Conservation (phyloP, 441 rosid species). For the Oxalis stricta region DNA sequence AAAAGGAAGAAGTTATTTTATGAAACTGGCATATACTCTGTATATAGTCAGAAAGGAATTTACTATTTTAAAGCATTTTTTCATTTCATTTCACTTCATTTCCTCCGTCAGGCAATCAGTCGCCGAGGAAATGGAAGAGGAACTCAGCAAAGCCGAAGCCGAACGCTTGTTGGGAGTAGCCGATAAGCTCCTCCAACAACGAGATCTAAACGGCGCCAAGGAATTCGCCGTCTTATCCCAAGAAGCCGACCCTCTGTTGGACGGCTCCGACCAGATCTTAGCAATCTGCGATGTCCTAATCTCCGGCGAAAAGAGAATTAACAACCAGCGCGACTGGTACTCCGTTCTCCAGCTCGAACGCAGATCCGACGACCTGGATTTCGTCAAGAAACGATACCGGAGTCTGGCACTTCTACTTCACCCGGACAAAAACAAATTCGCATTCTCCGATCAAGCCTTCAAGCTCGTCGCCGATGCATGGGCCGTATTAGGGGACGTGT, state of each 20-base stretch:
- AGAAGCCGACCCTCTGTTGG: slow-evolving; percentile 68
- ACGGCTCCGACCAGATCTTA: slow-evolving; percentile 85
- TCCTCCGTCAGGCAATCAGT: too few species aligned
- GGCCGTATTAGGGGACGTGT: slow-evolving; percentile 49
- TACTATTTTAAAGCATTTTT: too few species aligned
- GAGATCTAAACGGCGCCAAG: slow-evolving; percentile 55
- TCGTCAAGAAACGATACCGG: slow-evolving; percentile 69
- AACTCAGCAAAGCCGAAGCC: slow-evolving; percentile 46
- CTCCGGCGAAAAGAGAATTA: slow-evolving; percentile 43
- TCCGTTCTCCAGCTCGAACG: slow-evolving; percentile 57
- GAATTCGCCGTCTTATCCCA: slow-evolving; percentile 80
- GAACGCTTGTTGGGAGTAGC: slow-evolving; percentile 77
- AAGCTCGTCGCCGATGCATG: slow-evolving; percentile 76
- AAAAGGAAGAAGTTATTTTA: too few species aligned
- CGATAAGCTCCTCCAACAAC: slow-evolving; percentile 56
- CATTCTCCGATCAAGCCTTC: slow-evolving; percentile 80
- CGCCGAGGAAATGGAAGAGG: slow-evolving; percentile 47
- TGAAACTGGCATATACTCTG: too few species aligned
- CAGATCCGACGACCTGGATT: slow-evolving; percentile 40
- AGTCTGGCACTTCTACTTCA: slow-evolving; percentile 79
- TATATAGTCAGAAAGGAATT: too few species aligned
- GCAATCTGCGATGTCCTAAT: slow-evolving; percentile 71
- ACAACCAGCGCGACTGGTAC: slow-evolving; percentile 75
- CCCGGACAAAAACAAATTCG: slow-evolving; percentile 73
- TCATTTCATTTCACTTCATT: too few species aligned